phyloP scores from a whole-genome alignment of 176 grass and related monocot genomes.

The Triticum timopheevii region DNA sequence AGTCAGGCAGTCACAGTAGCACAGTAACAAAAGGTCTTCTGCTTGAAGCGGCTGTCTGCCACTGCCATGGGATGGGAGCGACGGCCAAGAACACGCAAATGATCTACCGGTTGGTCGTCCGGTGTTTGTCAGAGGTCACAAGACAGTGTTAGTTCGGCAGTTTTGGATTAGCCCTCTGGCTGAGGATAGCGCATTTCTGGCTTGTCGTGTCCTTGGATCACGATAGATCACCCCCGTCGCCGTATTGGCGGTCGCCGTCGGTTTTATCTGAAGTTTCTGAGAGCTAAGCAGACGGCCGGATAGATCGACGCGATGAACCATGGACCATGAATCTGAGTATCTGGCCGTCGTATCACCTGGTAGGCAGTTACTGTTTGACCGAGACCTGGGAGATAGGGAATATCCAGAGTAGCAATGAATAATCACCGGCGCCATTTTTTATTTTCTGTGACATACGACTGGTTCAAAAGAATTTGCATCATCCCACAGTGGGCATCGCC shows the following conservation, averaged over 20 bases:
- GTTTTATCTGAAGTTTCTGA: background rate
- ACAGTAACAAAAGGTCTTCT: background rate
- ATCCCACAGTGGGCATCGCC: slow-evolving; percentile 4
- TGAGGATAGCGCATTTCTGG: background rate
- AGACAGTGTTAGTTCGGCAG: background rate
- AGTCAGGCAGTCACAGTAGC: background rate
- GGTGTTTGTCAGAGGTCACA: background rate
- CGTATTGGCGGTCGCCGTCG: too few species aligned
- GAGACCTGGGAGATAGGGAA: background rate
- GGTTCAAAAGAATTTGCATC: background rate
- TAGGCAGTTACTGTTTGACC: background rate
- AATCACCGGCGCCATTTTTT: background rate
- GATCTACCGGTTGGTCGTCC: background rate
- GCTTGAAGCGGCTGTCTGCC: background rate
- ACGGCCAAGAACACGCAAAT: too few species aligned
- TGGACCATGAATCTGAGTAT: background rate
- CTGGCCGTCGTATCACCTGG: background rate
- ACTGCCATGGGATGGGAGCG: too few species aligned
- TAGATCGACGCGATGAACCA: background rate
- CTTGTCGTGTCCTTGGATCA: background rate
- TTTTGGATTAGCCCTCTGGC: background rate
- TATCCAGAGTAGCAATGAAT: background rate
- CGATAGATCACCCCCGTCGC: background rate
- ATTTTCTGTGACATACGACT: background rate
- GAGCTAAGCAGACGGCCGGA: too few species aligned